Evolutionary conservation across 1,284 basidiomycete genomes (phyloP).

Genomic region (Rugiboletus extremiorientalis): DNA sequence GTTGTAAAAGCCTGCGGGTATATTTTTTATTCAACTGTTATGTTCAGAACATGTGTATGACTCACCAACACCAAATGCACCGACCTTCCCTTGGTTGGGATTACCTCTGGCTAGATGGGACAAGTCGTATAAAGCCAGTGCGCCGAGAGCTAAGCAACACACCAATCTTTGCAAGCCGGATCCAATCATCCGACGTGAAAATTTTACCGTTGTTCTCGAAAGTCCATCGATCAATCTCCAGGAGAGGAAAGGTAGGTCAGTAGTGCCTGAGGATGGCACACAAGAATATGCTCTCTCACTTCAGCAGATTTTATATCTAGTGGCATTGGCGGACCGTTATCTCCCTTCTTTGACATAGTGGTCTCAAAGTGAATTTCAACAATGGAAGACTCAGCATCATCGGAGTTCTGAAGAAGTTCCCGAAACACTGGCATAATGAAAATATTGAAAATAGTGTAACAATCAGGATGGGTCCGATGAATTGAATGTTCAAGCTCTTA

Average conservation of each 20-base stretch:
- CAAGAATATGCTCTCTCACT: background rate
- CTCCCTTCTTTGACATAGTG: background rate
- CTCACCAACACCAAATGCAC: constrained; percentile 54
- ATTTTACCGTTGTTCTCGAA: constrained; percentile 86
- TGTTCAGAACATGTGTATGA: constrained; percentile 44
- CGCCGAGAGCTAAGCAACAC: constrained; percentile 14
- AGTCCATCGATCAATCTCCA: constrained; percentile 65
- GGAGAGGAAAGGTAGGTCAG: background rate
- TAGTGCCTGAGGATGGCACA: background rate
- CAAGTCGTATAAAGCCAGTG: background rate
- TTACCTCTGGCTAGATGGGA: constrained; percentile 64
- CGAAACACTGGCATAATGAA: constrained; percentile 63
- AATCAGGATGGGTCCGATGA: background rate
- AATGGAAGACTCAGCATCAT: constrained; percentile 81
- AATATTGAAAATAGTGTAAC: background rate
- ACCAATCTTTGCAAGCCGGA: constrained; percentile 83
- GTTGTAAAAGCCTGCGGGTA: constrained; percentile 12
- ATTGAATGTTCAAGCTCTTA: too few species aligned
- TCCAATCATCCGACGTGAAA: constrained; percentile 84
- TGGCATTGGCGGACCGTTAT: too few species aligned
- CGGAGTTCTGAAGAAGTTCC: constrained; percentile 92
- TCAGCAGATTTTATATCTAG: background rate
- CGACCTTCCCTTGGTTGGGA: constrained; percentile 68
- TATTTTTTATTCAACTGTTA: background rate
- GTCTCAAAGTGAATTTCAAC: constrained; percentile 79